These are phyloP conservation scores for Miscanthus sacchariflorus DNA, from an alignment of 202 grass and related monocot species.

Conservation along the genomic window DNA sequence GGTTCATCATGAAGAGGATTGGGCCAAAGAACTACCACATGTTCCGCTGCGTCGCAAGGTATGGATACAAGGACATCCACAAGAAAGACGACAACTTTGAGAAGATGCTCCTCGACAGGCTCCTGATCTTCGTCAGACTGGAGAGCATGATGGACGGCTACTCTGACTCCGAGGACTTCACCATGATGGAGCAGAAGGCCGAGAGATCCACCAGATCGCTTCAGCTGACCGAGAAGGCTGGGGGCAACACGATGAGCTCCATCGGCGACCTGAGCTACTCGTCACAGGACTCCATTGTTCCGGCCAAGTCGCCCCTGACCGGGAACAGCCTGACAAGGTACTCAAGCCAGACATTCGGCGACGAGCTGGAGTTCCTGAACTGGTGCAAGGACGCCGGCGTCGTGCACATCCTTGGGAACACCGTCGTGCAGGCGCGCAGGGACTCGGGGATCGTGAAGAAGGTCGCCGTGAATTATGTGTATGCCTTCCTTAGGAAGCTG, in stretches of 20 bases:
- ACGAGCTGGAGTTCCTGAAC: constrained; percentile 81
- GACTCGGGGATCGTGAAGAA: constrained; percentile 75
- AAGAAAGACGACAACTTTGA: constrained; percentile 89
- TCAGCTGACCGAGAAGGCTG: constrained; percentile 29
- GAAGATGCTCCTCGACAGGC: constrained; percentile 80
- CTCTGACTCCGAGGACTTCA: constrained; percentile 80
- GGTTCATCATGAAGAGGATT: constrained; percentile 76
- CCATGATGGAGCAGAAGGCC: constrained; percentile 44
- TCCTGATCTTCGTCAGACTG: constrained; percentile 67
- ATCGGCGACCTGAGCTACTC: constrained; percentile 57
- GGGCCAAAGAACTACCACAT: constrained; percentile 84
- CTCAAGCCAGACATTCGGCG: constrained; percentile 45
- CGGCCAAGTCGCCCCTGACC: constrained; percentile 34
- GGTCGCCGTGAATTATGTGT: constrained; percentile 79
- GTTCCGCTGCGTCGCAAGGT: constrained; percentile 79
- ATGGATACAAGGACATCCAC: constrained; percentile 93
- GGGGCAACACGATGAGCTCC: constrained; percentile 50
- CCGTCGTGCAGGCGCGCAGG: constrained; percentile 58
- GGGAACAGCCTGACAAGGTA: constrained; percentile 63
- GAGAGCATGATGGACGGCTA: constrained; percentile 94
- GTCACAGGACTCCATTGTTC: constrained; percentile 60
- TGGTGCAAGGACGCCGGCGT: constrained; percentile 73
- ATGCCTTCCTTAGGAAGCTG: constrained; percentile 80
- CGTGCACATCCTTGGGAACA: constrained; percentile 93
- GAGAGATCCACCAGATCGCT: constrained; percentile 27